Evolutionary conservation across 2,329 filamentous ascomycete genomes (phyloP).

Genomic region (Diplodia intermedia): DNA sequence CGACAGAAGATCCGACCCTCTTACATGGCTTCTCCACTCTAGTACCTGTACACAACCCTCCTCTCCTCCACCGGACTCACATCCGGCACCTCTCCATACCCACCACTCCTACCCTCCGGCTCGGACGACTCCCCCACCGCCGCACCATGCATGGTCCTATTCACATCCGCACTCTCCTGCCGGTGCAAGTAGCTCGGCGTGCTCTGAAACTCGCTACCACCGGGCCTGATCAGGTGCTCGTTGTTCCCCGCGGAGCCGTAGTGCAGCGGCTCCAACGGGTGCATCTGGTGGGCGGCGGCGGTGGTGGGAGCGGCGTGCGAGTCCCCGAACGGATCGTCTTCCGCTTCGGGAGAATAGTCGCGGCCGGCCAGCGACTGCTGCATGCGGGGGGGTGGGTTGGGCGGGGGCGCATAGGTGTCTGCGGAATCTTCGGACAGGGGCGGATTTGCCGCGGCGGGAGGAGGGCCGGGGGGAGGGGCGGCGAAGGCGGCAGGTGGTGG

Average conservation of each 20-base stretch:
- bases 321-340: slow-evolving; percentile 49
- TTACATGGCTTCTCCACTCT: background rate
- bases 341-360: background rate
- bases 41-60: slow-evolving; percentile 28
- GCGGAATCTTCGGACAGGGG: background rate
- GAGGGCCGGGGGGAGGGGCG: background rate
- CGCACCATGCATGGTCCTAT: slow-evolving; percentile 56
- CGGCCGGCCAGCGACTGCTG: slow-evolving; percentile 16
- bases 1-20: background rate
- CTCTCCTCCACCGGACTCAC: slow-evolving; percentile 33
- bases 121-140: background rate
- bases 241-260: slow-evolving; percentile 30
- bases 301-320: slow-evolving; percentile 39
- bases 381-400: slow-evolving; percentile 11
- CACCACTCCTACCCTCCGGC: background rate
- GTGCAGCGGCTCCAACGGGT: slow-evolving; percentile 25
- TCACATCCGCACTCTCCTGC: slow-evolving; percentile 53
- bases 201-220: slow-evolving; percentile 38
- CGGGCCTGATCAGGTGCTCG: slow-evolving; percentile 20
- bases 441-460: background rate
- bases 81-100: slow-evolving; percentile 10
- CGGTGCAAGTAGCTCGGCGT: slow-evolving; percentile 54
- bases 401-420: slow-evolving; percentile 10
- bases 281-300: background rate
- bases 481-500: slow-evolving; percentile 5